Percentiles rank a stretch among this genome's conserved stretches.
phyloP scores from a whole-genome alignment of 2,329 filamentous ascomycete species.

The Rosellinia necatrix region DNA sequence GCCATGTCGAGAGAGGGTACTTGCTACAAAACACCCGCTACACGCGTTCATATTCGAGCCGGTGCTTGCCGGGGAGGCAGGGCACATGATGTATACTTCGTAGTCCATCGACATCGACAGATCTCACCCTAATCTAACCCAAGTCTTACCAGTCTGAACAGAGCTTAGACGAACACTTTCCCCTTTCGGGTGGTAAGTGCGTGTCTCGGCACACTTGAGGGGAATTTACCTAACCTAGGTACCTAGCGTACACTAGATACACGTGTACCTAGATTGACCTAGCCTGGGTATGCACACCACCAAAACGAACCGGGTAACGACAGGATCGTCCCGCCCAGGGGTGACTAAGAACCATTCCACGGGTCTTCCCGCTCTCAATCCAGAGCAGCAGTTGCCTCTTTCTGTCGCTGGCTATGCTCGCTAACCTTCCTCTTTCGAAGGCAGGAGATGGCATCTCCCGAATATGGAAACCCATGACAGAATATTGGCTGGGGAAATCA shows the following conservation, averaged over 20 bases:
- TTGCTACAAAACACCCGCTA: too few relatives aligned
- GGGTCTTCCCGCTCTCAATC: background rate
- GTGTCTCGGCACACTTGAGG: background rate
- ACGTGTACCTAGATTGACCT: background rate
- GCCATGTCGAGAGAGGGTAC: background rate
- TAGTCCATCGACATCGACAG: too few relatives aligned
- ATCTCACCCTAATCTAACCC: background rate
- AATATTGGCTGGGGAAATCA: background rate
- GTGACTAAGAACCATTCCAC: background rate
- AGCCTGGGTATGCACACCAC: too few relatives aligned
- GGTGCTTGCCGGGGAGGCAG: too few relatives aligned
- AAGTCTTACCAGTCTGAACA: background rate
- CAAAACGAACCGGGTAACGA: too few relatives aligned
- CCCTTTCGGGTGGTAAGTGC: background rate
- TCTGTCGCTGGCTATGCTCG: background rate
- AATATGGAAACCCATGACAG: constrained; percentile 9
- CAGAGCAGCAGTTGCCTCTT: background rate
- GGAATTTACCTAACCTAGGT: background rate
- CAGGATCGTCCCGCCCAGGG: background rate
- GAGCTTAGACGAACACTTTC: background rate
- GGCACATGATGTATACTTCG: too few relatives aligned
- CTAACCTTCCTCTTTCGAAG: background rate
- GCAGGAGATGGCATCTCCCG: background rate
- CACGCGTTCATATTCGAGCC: background rate
- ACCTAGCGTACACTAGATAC: background rate